These are phyloP conservation scores for Mollisia scopiformis DNA, from an alignment of 2,329 filamentous ascomycete genomes.

Conservation along the genomic window DNA sequence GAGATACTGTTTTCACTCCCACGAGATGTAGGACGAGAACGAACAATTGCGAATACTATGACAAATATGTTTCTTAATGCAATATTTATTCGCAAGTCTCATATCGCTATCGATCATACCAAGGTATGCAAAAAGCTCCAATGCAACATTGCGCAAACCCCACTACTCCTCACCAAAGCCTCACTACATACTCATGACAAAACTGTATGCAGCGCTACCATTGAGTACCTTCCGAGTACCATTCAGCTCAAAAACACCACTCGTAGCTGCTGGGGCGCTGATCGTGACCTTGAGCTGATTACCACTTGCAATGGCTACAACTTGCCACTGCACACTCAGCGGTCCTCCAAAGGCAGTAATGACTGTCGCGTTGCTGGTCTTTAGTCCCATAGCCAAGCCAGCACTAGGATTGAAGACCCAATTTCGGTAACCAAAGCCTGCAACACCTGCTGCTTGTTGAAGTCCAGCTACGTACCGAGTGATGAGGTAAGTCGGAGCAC, in stretches of 20 bases:
- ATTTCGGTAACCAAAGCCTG: constrained; percentile 1
- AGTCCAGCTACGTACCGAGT: constrained; percentile 40
- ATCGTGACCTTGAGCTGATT: not conserved
- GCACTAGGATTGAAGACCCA: constrained; percentile 23
- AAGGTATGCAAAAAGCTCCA: no score
- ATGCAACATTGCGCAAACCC: no score
- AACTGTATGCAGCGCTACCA: not conserved
- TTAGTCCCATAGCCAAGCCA: constrained; percentile 34
- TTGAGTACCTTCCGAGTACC: not conserved
- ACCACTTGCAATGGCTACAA: not conserved
- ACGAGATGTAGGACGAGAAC: no score
- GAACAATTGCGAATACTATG: no score
- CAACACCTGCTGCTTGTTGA: constrained; percentile 12
- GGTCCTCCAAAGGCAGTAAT: constrained; percentile 1
- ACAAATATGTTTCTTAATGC: no score
- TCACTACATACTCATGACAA: no score
- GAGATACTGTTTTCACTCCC: no score
- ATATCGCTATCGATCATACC: no score
- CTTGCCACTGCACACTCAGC: not conserved
- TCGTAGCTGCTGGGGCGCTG: not conserved
- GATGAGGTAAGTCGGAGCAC: constrained; percentile 47
- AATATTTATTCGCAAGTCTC: no score
- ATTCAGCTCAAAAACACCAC: constrained; percentile 5
- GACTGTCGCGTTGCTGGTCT: constrained; percentile 20
- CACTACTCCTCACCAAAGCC: no score